These are phyloP conservation scores for Ichthyophthirius multifiliis DNA, from an alignment of 169 alveolate genomes.

Conservation along the genomic window DNA sequence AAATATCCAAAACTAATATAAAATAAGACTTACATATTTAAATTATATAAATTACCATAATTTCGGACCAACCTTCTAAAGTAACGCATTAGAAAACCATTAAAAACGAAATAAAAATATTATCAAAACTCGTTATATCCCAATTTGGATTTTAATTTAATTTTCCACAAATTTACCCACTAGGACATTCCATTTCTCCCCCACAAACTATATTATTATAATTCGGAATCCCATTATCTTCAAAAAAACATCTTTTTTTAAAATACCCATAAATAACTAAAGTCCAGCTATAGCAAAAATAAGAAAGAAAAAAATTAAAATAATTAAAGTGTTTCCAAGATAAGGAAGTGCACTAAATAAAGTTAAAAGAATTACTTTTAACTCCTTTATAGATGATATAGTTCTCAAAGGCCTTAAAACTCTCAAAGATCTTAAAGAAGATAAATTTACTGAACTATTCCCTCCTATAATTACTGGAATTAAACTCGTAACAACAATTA, in stretches of 20 bases:
- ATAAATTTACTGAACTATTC: constrained; percentile 52
- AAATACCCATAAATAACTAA: constrained; percentile 33
- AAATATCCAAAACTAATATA: constrained; percentile 11
- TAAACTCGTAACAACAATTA: constrained; percentile 3
- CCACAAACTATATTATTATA: constrained; percentile 27
- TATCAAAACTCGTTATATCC: constrained; percentile 69
- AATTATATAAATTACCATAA: too few relatives aligned
- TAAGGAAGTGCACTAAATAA: constrained; percentile 31
- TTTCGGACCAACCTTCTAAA: constrained; percentile 69
- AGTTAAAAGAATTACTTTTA: constrained; percentile 42
- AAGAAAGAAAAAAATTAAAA: constrained; percentile 36
- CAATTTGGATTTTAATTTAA: constrained; percentile 51
- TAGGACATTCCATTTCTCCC: constrained; percentile 48
- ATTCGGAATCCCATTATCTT: constrained; percentile 1
- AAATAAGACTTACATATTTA: too few relatives aligned
- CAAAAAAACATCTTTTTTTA: constrained; percentile 36
- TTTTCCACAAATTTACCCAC: constrained; percentile 58
- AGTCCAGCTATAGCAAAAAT: constrained; percentile 50
- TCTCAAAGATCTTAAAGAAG: constrained; percentile 73
- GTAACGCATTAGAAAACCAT: constrained; percentile 61
- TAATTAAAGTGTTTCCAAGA: constrained; percentile 20
- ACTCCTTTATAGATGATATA: constrained; percentile 70
- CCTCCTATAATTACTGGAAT: constrained; percentile 20
- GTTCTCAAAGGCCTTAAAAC: constrained; percentile 83
- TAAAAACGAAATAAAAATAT: constrained; percentile 49